Conservation (phyloP, 2,329 filamentous ascomycete species). For the Graphiopsis chlorocephala region DNA sequence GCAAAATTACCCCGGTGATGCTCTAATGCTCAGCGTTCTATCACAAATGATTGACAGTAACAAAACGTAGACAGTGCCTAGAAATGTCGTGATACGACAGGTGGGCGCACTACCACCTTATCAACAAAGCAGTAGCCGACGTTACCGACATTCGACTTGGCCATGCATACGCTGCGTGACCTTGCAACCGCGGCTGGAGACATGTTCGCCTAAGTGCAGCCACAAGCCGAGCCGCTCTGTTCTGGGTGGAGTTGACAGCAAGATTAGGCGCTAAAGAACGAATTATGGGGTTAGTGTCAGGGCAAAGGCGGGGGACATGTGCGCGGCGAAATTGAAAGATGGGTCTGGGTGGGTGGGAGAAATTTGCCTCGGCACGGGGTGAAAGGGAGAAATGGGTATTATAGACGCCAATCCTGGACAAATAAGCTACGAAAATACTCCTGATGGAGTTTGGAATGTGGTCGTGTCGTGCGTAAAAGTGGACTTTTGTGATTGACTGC, state of each 20-base stretch:
- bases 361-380: not conserved
- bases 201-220: conserved; percentile 7
- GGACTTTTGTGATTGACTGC: conserved; percentile 17
- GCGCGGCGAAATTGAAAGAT: conserved; percentile 3
- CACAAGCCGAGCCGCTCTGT: not conserved
- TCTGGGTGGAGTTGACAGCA: not conserved
- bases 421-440: conserved; percentile 14
- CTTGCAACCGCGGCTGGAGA: conserved; percentile 10
- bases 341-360: not conserved
- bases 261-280: not conserved
- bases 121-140: conserved; percentile 14
- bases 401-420: conserved; percentile 7
- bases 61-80: not conserved
- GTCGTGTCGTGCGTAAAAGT: conserved; percentile 15
- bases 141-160: conserved; percentile 13
- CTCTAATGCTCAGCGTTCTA: not conserved
- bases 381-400: conserved; percentile 12
- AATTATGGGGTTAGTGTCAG: not conserved
- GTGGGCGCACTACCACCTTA: conserved; percentile 1
- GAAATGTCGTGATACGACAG: not conserved
- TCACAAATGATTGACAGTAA: not conserved
- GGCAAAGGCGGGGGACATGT: not conserved
- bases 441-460: conserved; percentile 3
- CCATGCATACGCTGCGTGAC: conserved; percentile 8
- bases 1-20: not conserved